A percentile compares a stretch with the other conserved stretches of the same genome.
Evolutionary conservation across 176 grass and related monocot genomes (phyloP).

Genomic region (Rhynchospora tenuis): DNA sequence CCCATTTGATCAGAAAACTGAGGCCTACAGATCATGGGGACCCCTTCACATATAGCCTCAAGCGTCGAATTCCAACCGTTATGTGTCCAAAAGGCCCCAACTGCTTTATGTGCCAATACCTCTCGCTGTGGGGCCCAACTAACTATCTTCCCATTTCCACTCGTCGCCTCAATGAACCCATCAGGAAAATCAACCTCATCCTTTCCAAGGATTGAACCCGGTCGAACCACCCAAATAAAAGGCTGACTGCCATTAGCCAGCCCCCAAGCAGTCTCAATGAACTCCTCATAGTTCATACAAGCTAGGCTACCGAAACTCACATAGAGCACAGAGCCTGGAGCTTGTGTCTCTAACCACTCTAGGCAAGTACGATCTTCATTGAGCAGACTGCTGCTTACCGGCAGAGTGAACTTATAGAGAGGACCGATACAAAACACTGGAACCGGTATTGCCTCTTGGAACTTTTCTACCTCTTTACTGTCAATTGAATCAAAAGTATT

Average conservation of each 20-base stretch:
- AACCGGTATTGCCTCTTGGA: not conserved
- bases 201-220: not conserved
- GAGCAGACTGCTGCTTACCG: not conserved
- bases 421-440: constrained; percentile 25
- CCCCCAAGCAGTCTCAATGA: constrained; percentile 11
- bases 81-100: constrained; percentile 24
- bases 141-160: not conserved
- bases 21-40: constrained; percentile 16
- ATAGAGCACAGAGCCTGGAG: constrained; percentile 15
- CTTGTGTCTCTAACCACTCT: constrained; percentile 18
- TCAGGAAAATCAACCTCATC: not conserved
- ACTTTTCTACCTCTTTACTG: not conserved
- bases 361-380: constrained; percentile 16
- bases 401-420: not conserved
- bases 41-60: constrained; percentile 18
- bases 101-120: constrained; percentile 18
- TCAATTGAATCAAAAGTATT: constrained; percentile 29
- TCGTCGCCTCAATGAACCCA: not conserved
- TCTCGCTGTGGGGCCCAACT: constrained; percentile 33
- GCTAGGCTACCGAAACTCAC: constrained; percentile 33
- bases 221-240: constrained; percentile 33
- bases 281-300: constrained; percentile 12
- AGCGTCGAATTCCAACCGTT: constrained; percentile 31
- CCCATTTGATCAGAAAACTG: constrained; percentile 13
- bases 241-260: constrained; percentile 12